Percentiles rank a stretch among this genome's conserved stretches.
Evolutionary conservation across 257 asterid species (phyloP).

Genomic region (Lithospermum erythrorhizon): DNA sequence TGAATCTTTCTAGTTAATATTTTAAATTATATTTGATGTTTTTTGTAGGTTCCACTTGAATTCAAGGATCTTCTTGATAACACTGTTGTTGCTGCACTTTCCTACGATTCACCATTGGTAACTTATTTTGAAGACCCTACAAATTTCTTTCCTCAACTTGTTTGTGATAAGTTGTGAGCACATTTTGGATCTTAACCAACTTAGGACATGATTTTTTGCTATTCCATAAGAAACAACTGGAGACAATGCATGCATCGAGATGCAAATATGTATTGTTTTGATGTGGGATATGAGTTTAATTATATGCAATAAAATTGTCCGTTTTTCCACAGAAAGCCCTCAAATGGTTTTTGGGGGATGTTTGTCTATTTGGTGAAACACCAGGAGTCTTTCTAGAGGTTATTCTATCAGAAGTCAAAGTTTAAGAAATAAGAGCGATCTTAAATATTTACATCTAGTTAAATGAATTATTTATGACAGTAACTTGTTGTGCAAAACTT

Average conservation of each 20-base stretch:
- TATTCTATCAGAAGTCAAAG: background rate
- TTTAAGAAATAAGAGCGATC: background rate
- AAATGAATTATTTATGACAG: too few species aligned
- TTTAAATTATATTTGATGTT: slow-evolving; percentile 9
- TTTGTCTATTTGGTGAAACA: background rate
- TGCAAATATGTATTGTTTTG: background rate
- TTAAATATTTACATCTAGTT: too few species aligned
- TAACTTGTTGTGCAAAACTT: too few species aligned
- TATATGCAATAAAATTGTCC: background rate
- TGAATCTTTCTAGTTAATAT: background rate
- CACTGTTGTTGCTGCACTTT: slow-evolving; percentile 75
- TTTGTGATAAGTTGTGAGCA: background rate
- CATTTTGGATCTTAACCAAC: background rate
- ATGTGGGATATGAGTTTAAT: background rate
- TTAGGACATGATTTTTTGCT: background rate
- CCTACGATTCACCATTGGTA: slow-evolving; percentile 72
- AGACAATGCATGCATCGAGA: background rate
- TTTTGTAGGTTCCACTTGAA: slow-evolving; percentile 77
- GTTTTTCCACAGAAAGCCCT: background rate
- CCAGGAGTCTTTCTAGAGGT: background rate
- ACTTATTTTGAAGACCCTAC: slow-evolving; percentile 16
- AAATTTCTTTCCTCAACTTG: background rate
- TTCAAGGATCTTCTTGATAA: slow-evolving; percentile 86
- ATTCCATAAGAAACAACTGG: background rate
- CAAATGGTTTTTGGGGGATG: background rate